These are phyloP conservation scores for Prunus mume DNA, from an alignment of 306 rosid species.

Conservation along the genomic window DNA sequence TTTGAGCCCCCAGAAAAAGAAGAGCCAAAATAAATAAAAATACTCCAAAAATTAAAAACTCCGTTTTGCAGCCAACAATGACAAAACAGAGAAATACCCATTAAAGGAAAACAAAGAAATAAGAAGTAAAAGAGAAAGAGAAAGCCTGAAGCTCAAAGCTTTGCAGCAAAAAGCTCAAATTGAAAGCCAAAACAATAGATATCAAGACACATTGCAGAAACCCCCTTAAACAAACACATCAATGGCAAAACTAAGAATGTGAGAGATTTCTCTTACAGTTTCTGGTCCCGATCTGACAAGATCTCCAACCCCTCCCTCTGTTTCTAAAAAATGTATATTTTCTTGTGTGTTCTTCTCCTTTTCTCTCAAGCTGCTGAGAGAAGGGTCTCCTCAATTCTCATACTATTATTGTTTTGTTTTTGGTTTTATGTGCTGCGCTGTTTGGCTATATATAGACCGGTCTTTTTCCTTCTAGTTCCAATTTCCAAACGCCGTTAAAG, in stretches of 20 bases:
- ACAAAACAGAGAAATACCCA: constrained; percentile 1
- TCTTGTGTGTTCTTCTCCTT: not conserved
- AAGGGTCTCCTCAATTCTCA: constrained; percentile 23
- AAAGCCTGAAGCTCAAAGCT: constrained; percentile 24
- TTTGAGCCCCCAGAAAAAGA: not conserved
- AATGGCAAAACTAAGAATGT: constrained; percentile 10
- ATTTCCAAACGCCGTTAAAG: not conserved
- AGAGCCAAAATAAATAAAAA: not conserved
- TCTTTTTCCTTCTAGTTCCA: constrained; percentile 1
- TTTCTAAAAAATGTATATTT: constrained; percentile 28
- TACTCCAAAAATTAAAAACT: not conserved
- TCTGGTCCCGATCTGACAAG: constrained; percentile 60
- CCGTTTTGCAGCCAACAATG: not conserved
- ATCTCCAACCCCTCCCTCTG: constrained; percentile 34
- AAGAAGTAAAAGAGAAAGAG: constrained; percentile 11
- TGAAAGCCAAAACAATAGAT: constrained; percentile 5
- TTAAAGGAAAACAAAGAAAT: constrained; percentile 3
- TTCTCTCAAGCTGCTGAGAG: constrained; percentile 12
- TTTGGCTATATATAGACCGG: constrained; percentile 43
- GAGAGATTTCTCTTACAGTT: constrained; percentile 32
- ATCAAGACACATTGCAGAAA: constrained; percentile 42
- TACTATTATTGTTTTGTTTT: constrained; percentile 7
- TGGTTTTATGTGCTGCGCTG: constrained; percentile 20
- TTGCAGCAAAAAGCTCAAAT: constrained; percentile 15
- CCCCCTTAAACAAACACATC: not conserved